Percentiles rank a stretch among this genome's conserved stretches.
Evolutionary conservation across 305 asterid species (phyloP).

Genomic region (Plantago lanceolata): DNA sequence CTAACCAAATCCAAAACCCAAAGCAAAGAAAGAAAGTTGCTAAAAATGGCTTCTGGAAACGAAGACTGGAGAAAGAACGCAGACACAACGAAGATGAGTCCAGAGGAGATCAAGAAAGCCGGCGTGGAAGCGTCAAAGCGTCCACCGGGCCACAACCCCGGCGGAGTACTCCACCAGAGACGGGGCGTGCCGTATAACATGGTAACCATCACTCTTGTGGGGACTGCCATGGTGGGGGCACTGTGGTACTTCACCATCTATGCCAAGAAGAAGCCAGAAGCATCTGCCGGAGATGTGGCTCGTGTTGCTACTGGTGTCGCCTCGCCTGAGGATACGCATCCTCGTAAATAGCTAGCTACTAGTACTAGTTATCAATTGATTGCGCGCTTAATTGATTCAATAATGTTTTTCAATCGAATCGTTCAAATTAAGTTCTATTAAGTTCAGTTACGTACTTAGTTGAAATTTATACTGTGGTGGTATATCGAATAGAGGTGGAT

Average conservation of each 20-base stretch:
- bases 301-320: constrained; percentile 21
- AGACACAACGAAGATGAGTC: constrained; percentile 46
- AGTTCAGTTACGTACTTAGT: too few relatives aligned
- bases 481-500: too few relatives aligned
- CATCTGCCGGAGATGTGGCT: constrained; percentile 25
- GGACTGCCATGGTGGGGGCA: constrained; percentile 35
- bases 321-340: constrained; percentile 29
- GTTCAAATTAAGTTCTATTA: too few relatives aligned
- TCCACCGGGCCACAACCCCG: constrained; percentile 25
- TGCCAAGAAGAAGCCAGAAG: constrained; percentile 36
- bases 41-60: constrained; percentile 23
- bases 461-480: too few relatives aligned
- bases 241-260: constrained; percentile 45
- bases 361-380: too few relatives aligned
- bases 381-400: too few relatives aligned
- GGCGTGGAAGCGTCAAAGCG: constrained; percentile 33
- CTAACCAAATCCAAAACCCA: not conserved
- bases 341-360: constrained; percentile 24
- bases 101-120: constrained; percentile 36
- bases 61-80: constrained; percentile 43
- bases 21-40: not conserved
- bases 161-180: constrained; percentile 33
- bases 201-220: constrained; percentile 38
- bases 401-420: too few relatives aligned
- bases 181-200: constrained; percentile 45